Conservation (phyloP, 2,329 filamentous ascomycete genomes). For the Tolypocladium guangdongense region DNA sequence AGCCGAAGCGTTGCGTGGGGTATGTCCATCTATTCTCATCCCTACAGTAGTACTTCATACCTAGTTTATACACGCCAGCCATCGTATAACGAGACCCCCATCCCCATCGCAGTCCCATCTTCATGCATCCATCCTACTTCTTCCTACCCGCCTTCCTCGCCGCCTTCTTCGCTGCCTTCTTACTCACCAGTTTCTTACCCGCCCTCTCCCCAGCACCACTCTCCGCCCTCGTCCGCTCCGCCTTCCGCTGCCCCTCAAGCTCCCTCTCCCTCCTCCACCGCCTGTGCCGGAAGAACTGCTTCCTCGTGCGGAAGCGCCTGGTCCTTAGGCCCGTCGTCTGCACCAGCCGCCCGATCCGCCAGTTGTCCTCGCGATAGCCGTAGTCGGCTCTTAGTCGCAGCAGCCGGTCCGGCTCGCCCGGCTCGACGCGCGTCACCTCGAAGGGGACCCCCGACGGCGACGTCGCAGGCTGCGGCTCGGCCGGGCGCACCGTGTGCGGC, state of each 20-base stretch:
- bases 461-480: conserved; percentile 25
- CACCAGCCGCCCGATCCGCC: conserved; percentile 44
- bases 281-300: conserved; percentile 34
- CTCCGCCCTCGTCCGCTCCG: conserved; percentile 21
- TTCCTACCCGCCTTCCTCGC: conserved; percentile 25
- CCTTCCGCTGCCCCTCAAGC: conserved; percentile 29
- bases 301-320: conserved; percentile 39
- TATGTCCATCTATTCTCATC: not conserved
- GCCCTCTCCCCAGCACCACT: conserved; percentile 20
- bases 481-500: conserved; percentile 33
- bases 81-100: not conserved
- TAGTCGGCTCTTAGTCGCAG: conserved; percentile 42
- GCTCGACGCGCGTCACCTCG: conserved; percentile 30
- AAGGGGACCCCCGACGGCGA: conserved; percentile 41
- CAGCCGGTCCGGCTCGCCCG: conserved; percentile 33
- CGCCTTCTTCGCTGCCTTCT: conserved; percentile 25
- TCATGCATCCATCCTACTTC: conserved; percentile 11
- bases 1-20: not conserved
- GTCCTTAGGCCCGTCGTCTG: conserved; percentile 38
- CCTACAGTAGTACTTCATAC: too few species aligned
- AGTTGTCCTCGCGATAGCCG: conserved; percentile 50
- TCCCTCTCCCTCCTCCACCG: conserved; percentile 31
- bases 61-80: not conserved
- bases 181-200: conserved; percentile 19
- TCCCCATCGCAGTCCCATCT: too few species aligned